Base-by-base conservation (phyloP, 306 rosid genomes). In the Acacia crassicarpa region DNA sequence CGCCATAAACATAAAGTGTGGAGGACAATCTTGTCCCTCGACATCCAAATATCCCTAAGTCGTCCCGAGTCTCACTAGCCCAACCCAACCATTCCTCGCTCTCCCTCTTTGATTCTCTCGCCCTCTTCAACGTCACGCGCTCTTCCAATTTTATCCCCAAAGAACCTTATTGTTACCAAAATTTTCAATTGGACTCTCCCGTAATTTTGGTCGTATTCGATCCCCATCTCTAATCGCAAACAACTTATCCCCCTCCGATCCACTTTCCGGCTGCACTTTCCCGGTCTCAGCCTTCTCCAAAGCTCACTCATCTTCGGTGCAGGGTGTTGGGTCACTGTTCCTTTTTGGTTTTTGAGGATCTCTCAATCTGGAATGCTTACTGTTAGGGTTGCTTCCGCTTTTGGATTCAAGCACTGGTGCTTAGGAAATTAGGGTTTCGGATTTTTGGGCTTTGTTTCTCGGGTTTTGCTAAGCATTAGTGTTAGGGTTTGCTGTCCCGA, bases 91-190 rank as follows among this genome's bases (percentile, higher is more conserved):
- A 6, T 41, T 11, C 53, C 53, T 4, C 20, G 20, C 12, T 46
- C 27, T 7, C 30, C 35, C 32, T 43, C 40, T 44, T 44, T 71
- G n/a, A 45, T 71, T 79, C 81, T 77, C 49, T 45, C 14, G 58
- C 84, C 44, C 78, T 83, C 84, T 87, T 71, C 78, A 46, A 78
- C 80, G 59, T 8, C 81, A 2, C 80, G 10, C 56, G 83, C 15
- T 59, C 77, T 85, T 86, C 85, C 91, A 25, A 81, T 85, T 88
- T 89, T 92, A 84, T 67, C 95, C 94, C 59, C 58, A 25, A 71
- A 1, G n/a, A 23, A 45, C 58, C 58, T 32, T 44, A 23, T 44
- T 45, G 8, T 15, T 25, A 3, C 10, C 22, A 45, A 45, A 25
- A 14, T 75, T 40, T 80, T 43, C 2, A 14, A 23, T 45, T 44